Base-by-base conservation (phyloP, 495 filamentous ascomycete genomes). In the Bryoglossum gracile region DNA sequence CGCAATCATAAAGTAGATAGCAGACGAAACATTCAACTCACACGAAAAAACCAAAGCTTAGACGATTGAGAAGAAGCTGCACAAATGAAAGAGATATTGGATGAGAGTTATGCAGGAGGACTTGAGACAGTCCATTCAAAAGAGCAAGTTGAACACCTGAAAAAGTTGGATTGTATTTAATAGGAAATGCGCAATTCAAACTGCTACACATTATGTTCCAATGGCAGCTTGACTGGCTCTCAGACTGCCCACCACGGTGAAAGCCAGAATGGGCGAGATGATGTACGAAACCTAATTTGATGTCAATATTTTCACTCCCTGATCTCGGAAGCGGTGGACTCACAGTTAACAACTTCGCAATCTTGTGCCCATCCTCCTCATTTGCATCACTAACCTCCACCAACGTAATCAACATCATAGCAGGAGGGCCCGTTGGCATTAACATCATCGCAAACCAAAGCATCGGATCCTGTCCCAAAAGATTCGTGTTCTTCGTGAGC, bases 391-490 rank as follows among this genome's bases (percentile, higher is more conserved):
- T 79, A 3, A 88, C 71, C 50, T 89, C 83, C 2, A 83, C 73
- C 43, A 88, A 61, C 1, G 80, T 77, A 14, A 80, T 77, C 13
- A 87, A 62, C 47, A 82, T 83, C 74, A 87, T 76, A 0, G 84
- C 82, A 2, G 80, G 77, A 8, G 84, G 84, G 0, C 86, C 85
- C 1, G 77, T 71, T 0, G 86, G 83, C 79, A 89, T 88, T 18
- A 88, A 57, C 82, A 87, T 88, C 72, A 89, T 73, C 8, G 67
- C 65, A 57, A 88, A 89, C 81, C 81, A 89, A 16, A 89, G 59
- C 33, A 90, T 78, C 0, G 86, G 84, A 60, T 90, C 86, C 3
- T 67, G 48, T 6, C 68, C 63, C 2, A 89, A 62, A 6, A 82
- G 14, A 14, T 56, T 48, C 0, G 83, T 87, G 43, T 71, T 72